phyloP scores from a whole-genome alignment of 768 basidiomycete species.

The Suillus hirtellus region DNA sequence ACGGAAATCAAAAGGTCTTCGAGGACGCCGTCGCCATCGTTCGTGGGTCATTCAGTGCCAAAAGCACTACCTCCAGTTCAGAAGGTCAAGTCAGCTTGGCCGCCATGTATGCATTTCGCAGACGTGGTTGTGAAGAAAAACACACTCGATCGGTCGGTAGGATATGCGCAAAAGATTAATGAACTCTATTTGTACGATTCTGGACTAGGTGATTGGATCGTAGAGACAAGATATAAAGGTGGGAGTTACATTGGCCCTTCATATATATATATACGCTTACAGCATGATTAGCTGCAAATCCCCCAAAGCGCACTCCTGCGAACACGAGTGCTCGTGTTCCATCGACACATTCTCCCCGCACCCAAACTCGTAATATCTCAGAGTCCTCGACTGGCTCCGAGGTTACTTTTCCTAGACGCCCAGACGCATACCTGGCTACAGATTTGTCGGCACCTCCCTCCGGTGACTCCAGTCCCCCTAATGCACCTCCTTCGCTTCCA shows the following conservation, averaged over 20 bases:
- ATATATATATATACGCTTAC: slow-evolving; percentile 12
- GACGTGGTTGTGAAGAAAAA: slow-evolving; percentile 61
- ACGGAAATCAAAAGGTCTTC: slow-evolving; percentile 25
- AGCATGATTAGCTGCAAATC: slow-evolving; percentile 21
- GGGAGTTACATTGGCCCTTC: slow-evolving; percentile 11
- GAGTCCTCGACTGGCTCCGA: slow-evolving; percentile 73
- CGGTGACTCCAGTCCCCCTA: slow-evolving; percentile 53
- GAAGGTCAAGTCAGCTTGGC: slow-evolving; percentile 44
- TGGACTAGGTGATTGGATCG: slow-evolving; percentile 77
- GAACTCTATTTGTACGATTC: slow-evolving; percentile 75
- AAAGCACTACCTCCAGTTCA: slow-evolving; percentile 24
- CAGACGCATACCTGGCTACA: slow-evolving; percentile 78
- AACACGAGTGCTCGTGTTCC: slow-evolving; percentile 28
- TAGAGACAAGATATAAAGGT: slow-evolving; percentile 58
- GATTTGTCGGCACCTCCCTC: slow-evolving; percentile 57
- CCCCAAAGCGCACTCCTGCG: slow-evolving; percentile 28
- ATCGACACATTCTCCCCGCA: slow-evolving; percentile 43
- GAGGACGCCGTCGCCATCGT: slow-evolving; percentile 26
- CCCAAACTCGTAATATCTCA: slow-evolving; percentile 68
- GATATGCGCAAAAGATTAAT: slow-evolving; percentile 83
- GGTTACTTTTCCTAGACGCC: slow-evolving; percentile 74
- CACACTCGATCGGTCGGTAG: slow-evolving; percentile 63
- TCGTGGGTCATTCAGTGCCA: slow-evolving; percentile 34
- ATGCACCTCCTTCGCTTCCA: slow-evolving; percentile 61
- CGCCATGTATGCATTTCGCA: slow-evolving; percentile 68